phyloP scores from a whole-genome alignment of 2,329 filamentous ascomycete genomes.

The Ophiostoma pallidulum region DNA sequence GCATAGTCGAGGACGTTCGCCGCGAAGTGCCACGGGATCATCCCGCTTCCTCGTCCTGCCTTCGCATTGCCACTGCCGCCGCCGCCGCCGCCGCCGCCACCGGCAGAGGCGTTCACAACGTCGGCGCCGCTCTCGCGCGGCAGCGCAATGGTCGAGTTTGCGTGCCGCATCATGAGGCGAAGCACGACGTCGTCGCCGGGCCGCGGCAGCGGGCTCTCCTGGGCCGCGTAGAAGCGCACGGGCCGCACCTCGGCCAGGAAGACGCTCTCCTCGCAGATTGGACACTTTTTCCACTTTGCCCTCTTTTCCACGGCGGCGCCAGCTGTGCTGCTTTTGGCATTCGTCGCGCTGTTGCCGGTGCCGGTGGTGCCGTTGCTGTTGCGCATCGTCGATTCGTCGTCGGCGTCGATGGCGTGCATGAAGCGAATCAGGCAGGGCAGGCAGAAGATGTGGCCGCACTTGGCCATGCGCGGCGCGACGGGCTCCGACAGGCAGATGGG shows the following conservation, averaged over 20 bases:
- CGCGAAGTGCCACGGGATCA: constrained; percentile 92
- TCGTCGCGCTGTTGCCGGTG: background rate
- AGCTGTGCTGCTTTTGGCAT: background rate
- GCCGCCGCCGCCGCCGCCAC: constrained; percentile 3
- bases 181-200: constrained; percentile 86
- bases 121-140: constrained; percentile 72
- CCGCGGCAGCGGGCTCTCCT: constrained; percentile 70
- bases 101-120: constrained; percentile 43
- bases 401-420: constrained; percentile 73
- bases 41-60: no score
- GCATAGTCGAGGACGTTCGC: constrained; percentile 88
- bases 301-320: constrained; percentile 1
- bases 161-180: constrained; percentile 70
- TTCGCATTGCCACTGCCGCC: no score
- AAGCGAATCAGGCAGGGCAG: constrained; percentile 87
- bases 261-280: constrained; percentile 89
- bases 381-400: constrained; percentile 43
- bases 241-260: constrained; percentile 84
- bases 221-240: constrained; percentile 82
- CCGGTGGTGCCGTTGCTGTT: constrained; percentile 44
- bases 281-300: constrained; percentile 74
- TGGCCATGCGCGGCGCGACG: constrained; percentile 91
- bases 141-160: constrained; percentile 75
- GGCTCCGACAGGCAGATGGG: constrained; percentile 92
- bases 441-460: constrained; percentile 95